Evolutionary conservation across 208 protist genomes (phyloP).

Genomic region (Crithidia fasciculata): DNA sequence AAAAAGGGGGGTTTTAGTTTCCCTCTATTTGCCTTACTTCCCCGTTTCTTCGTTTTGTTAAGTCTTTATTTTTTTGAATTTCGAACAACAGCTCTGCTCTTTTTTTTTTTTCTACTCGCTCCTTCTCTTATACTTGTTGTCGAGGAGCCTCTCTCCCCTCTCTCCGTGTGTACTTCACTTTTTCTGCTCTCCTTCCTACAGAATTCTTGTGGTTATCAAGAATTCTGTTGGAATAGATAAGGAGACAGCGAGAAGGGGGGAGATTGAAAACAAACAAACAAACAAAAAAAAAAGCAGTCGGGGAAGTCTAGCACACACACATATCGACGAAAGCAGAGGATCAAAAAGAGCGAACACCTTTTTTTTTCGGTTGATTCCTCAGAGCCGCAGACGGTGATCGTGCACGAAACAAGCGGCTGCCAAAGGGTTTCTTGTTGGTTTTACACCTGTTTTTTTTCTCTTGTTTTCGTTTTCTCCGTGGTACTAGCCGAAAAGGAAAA

Average conservation of each 20-base stretch:
- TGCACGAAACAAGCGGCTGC: no score
- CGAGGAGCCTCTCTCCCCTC: not conserved
- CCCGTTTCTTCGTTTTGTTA: slow-evolving; percentile 15
- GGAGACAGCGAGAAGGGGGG: no score
- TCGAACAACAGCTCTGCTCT: no score
- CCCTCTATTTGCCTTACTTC: not conserved
- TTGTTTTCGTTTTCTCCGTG: not conserved
- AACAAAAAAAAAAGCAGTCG: no score
- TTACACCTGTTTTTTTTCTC: slow-evolving; percentile 3
- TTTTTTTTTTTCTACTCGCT: no score
- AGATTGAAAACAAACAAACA: no score
- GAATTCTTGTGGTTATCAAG: no score
- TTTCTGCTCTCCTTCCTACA: no score
- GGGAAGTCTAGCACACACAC: not conserved
- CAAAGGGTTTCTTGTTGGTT: not conserved
- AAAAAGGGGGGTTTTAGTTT: not conserved
- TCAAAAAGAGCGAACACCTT: not conserved
- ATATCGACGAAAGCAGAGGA: not conserved
- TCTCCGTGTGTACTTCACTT: no score
- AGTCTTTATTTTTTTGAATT: not conserved
- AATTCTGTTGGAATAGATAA: no score
- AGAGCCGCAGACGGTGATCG: no score
- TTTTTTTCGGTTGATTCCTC: not conserved
- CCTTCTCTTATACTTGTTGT: not conserved
- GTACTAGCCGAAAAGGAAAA: no score